Evolutionary conservation across 2,329 filamentous ascomycete species (phyloP).

Genomic region (Trichoderma oligosporum): DNA sequence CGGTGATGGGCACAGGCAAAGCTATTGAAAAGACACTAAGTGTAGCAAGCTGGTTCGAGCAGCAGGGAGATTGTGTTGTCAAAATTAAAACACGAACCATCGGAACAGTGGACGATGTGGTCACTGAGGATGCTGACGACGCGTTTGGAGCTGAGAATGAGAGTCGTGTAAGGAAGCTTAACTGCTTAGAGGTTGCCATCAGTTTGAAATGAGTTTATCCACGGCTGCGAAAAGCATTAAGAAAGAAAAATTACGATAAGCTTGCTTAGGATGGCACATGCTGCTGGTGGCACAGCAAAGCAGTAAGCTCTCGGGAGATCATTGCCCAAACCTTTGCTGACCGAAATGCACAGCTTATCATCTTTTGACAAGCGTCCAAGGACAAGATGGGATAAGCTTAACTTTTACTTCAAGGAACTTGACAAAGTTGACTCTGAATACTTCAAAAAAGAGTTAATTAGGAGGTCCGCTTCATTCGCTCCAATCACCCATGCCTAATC

Average conservation of each 20-base stretch:
- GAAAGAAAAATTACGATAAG: no score
- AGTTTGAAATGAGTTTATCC: slow-evolving; percentile 45
- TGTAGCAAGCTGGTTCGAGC: slow-evolving; percentile 62
- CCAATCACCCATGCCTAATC: slow-evolving; percentile 6
- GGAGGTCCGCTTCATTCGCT: background rate
- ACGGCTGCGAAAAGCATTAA: no score
- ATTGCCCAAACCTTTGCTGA: no score
- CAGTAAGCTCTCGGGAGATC: no score
- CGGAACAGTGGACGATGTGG: slow-evolving; percentile 64
- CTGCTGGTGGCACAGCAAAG: no score
- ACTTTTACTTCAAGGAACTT: no score
- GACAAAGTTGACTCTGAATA: background rate
- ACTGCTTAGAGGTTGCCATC: slow-evolving; percentile 49
- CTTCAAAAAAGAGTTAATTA: background rate
- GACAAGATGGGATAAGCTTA: no score
- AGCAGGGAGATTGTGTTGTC: slow-evolving; percentile 56
- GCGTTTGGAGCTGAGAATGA: slow-evolving; percentile 31
- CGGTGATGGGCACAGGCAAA: slow-evolving; percentile 61
- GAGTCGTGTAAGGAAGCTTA: slow-evolving; percentile 47
- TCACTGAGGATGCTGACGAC: slow-evolving; percentile 38
- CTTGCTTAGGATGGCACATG: no score
- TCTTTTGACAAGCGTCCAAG: no score
- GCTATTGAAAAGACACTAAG: slow-evolving; percentile 62
- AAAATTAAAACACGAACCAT: slow-evolving; percentile 59
- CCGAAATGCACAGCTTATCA: no score